phyloP scores from a whole-genome alignment of 228 moss, liverwort and hornwort genomes.

The Sphagnum fallax region DNA sequence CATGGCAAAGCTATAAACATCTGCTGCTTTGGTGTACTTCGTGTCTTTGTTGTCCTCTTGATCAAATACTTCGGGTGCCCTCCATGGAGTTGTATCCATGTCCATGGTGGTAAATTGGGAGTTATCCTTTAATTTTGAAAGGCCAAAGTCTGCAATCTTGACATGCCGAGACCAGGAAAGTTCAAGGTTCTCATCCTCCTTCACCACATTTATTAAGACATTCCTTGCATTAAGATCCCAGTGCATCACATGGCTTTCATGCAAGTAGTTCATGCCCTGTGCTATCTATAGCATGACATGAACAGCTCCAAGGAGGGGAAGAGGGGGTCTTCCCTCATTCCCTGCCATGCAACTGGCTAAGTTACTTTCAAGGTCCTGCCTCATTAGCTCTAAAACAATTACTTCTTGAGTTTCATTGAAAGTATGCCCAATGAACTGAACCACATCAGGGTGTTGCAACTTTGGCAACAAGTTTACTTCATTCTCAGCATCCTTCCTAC shows the following conservation, averaged over 20 bases:
- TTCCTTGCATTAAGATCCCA: constrained; percentile 28
- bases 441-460: constrained; percentile 28
- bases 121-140: constrained; percentile 16
- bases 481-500: constrained; percentile 20
- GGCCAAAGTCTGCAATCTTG: constrained; percentile 38
- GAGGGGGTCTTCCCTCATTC: constrained; percentile 14
- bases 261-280: constrained; percentile 42
- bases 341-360: constrained; percentile 12
- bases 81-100: constrained; percentile 17
- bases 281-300: constrained; percentile 29
- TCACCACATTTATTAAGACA: constrained; percentile 17
- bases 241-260: constrained; percentile 27
- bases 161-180: constrained; percentile 32
- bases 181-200: constrained; percentile 9
- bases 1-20: constrained; percentile 57
- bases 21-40: constrained; percentile 28
- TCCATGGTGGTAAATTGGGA: neutral
- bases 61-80: constrained; percentile 28
- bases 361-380: constrained; percentile 17
- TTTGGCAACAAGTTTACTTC: constrained; percentile 21
- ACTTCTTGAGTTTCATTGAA: constrained; percentile 18
- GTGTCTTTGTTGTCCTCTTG: constrained; percentile 8
- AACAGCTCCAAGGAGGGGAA: constrained; percentile 29
- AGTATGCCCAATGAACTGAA: constrained; percentile 38
- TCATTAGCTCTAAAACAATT: constrained; percentile 28